Percentiles rank a stretch among this genome's conserved stretches.
These are phyloP conservation scores for Mercurialis annua DNA, from an alignment of 345 rosid species.

Conservation along the genomic window DNA sequence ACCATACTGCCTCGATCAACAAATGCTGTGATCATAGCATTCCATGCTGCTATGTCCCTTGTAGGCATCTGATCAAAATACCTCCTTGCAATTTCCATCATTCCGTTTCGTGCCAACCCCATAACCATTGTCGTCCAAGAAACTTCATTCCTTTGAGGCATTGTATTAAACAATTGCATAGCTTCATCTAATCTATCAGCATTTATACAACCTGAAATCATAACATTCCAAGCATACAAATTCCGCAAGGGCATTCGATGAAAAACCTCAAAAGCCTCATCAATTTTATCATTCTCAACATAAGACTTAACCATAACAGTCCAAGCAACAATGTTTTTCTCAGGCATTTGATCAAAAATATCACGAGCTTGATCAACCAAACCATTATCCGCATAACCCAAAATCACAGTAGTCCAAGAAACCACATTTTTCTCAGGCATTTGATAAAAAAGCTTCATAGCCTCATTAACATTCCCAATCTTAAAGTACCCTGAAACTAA, in stretches of 20 bases:
- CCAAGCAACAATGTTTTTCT: slow-evolving; percentile 42
- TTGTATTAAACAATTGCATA: slow-evolving; percentile 30
- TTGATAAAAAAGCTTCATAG: slow-evolving; percentile 2
- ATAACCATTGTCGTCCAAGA: slow-evolving; percentile 40
- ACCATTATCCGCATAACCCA: slow-evolving; percentile 17
- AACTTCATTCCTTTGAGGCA: slow-evolving; percentile 39
- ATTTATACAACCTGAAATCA: slow-evolving; percentile 38
- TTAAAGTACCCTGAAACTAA: slow-evolving; percentile 15
- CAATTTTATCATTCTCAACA: slow-evolving; percentile 26
- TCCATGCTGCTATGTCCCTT: slow-evolving; percentile 36
- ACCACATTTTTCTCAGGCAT: slow-evolving; percentile 15
- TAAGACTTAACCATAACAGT: slow-evolving; percentile 42
- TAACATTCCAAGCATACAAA: slow-evolving; percentile 34
- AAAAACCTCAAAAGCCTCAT: slow-evolving; percentile 37
- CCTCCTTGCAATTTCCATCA: slow-evolving; percentile 29
- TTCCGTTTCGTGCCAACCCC: slow-evolving; percentile 35
- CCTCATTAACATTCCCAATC: slow-evolving; percentile 7
- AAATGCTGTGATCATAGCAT: slow-evolving; percentile 40
- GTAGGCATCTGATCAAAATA: slow-evolving; percentile 34
- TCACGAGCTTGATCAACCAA: slow-evolving; percentile 3
- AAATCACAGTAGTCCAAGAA: slow-evolving; percentile 13
- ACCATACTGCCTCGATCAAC: slow-evolving; percentile 25
- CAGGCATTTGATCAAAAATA: slow-evolving; percentile 12
- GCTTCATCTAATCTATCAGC: slow-evolving; percentile 27
- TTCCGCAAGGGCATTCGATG: slow-evolving; percentile 33